Evolutionary conservation across 805 yeast species (phyloP).

Genomic region (Hanseniaspora guilliermondii): DNA sequence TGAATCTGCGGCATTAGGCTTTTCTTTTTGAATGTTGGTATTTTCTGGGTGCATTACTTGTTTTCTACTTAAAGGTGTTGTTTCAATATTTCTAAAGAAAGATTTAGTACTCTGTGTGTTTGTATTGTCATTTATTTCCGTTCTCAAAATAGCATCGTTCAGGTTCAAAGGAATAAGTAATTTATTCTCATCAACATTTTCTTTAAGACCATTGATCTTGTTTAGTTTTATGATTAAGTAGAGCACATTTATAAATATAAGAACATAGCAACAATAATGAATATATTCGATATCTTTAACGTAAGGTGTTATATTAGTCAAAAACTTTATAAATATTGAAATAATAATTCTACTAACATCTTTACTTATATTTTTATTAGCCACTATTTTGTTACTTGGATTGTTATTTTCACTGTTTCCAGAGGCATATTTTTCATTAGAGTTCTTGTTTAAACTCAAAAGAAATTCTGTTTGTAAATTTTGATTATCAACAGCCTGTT

Average conservation of each 20-base stretch:
- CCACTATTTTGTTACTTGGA: not conserved
- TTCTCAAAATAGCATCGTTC: not conserved
- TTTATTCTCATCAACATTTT: not conserved
- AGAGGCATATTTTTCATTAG: not conserved
- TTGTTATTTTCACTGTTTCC: not conserved
- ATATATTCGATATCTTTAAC: not conserved
- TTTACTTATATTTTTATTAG: conserved; percentile 3
- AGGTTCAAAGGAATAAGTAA: not conserved
- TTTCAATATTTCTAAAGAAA: conserved; percentile 6
- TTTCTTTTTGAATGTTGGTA: not conserved
- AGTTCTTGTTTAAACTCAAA: not conserved
- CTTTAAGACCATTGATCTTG: not conserved
- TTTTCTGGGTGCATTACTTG: not conserved
- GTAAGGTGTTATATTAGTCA: not conserved
- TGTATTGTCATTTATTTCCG: not conserved
- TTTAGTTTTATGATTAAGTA: not conserved
- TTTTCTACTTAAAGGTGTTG: conserved; percentile 6
- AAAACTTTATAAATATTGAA: not conserved
- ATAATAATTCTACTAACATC: conserved; percentile 4
- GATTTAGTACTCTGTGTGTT: conserved; percentile 5
- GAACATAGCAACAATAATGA: not conserved
- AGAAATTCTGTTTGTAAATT: not conserved
- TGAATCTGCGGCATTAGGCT: conserved; percentile 7
- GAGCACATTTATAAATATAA: not conserved
- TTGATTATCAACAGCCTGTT: not conserved